phyloP scores from a whole-genome alignment of 164 flowering plant species.

The Tinospora cordifolia region DNA sequence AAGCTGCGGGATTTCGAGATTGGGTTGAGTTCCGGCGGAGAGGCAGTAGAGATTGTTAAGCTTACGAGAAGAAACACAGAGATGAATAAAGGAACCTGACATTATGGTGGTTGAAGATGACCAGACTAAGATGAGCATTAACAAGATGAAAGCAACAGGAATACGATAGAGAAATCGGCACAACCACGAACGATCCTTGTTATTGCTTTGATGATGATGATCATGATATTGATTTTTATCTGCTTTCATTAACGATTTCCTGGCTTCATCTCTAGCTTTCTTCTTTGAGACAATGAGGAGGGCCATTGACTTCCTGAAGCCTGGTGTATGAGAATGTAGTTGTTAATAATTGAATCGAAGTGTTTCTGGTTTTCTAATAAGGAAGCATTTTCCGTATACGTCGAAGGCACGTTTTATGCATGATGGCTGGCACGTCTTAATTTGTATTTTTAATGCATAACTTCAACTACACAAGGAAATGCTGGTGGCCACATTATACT shows the following conservation, averaged over 20 bases:
- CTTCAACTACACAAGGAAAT: no score
- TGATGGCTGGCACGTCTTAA: no score
- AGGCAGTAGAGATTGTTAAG: constrained; percentile 63
- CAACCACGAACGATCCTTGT: constrained; percentile 4
- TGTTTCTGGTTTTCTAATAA: no score
- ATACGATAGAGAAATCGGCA: constrained; percentile 23
- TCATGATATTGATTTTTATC: no score
- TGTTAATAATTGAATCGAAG: no score
- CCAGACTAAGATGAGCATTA: constrained; percentile 43
- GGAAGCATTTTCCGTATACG: no score
- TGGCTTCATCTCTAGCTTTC: constrained; percentile 17
- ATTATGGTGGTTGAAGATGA: constrained; percentile 50
- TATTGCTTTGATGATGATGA: background rate
- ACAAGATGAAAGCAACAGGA: constrained; percentile 29
- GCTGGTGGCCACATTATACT: no score
- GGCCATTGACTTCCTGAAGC: no score
- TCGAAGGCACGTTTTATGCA: no score
- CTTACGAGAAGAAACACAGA: constrained; percentile 60
- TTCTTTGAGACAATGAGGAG: constrained; percentile 20
- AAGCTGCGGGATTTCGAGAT: constrained; percentile 23
- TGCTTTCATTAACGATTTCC: constrained; percentile 16
- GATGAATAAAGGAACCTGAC: constrained; percentile 52
- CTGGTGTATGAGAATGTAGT: no score
- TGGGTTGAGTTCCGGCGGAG: constrained; percentile 51
- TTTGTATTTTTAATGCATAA: no score